A percentile compares a stretch with the other conserved stretches of the same genome.
Conservation (phyloP, 2,329 filamentous ascomycete genomes). For the Hirsutella rhossiliensis region DNA sequence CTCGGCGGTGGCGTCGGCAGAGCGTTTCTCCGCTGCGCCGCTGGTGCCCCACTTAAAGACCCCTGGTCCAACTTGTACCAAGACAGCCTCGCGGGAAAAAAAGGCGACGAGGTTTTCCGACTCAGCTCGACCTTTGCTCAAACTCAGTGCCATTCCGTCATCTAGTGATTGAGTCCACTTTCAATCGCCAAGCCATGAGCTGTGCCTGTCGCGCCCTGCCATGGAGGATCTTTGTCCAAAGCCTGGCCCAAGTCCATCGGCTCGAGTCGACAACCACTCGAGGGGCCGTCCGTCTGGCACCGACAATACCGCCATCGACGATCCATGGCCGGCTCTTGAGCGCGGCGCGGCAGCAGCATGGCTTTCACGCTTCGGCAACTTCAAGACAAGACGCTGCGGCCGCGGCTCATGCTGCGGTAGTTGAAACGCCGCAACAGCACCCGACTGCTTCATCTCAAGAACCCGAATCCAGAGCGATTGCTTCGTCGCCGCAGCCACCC, state of each 20-base stretch:
- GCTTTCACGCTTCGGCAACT: conserved; percentile 9
- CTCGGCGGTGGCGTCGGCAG: neutral
- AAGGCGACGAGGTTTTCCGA: neutral
- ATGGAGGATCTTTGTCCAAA: conserved; percentile 35
- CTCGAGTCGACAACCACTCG: conserved; percentile 10
- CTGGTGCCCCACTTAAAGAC: neutral
- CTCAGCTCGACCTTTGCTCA: neutral
- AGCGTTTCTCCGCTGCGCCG: neutral
- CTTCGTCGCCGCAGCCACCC: too few species aligned
- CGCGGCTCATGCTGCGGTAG: neutral
- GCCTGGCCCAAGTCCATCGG: conserved; percentile 27
- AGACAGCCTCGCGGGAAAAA: neutral
- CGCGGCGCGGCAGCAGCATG: neutral
- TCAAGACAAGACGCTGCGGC: conserved; percentile 8
- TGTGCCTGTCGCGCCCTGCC: conserved; percentile 35
- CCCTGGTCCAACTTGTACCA: neutral
- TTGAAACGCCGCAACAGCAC: neutral
- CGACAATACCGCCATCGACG: neutral
- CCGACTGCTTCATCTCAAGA: neutral
- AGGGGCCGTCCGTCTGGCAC: neutral
- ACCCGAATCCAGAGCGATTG: neutral
- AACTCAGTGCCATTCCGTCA: too few species aligned
- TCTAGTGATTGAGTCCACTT: too few species aligned
- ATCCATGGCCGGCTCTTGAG: neutral
- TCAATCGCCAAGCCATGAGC: conserved; percentile 22